phyloP scores from a whole-genome alignment of 1,284 basidiomycete species.

The Ceratobasidium sp. region DNA sequence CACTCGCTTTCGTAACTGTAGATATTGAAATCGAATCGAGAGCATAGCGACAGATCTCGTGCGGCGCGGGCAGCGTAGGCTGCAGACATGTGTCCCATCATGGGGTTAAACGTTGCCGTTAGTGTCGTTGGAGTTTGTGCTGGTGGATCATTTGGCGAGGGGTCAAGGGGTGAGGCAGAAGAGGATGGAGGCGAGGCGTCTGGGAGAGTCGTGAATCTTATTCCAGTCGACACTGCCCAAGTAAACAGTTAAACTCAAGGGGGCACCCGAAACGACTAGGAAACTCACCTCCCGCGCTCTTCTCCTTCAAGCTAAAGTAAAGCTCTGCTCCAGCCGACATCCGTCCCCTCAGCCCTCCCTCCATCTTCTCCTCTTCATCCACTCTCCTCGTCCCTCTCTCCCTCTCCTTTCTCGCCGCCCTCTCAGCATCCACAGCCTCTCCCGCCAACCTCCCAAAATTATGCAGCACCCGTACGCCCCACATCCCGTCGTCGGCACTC shows the following conservation, averaged over 20 bases:
- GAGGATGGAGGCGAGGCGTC: slow-evolving; percentile 76
- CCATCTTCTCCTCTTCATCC: slow-evolving; percentile 91
- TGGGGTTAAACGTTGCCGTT: slow-evolving; percentile 94
- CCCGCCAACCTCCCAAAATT: slow-evolving; percentile 82
- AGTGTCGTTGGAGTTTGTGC: slow-evolving; percentile 91
- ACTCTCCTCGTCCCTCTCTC: slow-evolving; percentile 68
- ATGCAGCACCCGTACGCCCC: slow-evolving; percentile 90
- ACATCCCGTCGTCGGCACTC: slow-evolving; percentile 94
- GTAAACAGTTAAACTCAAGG: neutral
- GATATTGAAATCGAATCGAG: slow-evolving; percentile 96
- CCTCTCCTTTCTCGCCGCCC: slow-evolving; percentile 33
- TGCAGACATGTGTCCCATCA: slow-evolving; percentile 93
- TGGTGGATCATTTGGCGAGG: slow-evolving; percentile 55
- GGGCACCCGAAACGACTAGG: neutral
- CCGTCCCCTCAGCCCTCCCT: slow-evolving; percentile 89
- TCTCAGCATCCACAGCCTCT: slow-evolving; percentile 50
- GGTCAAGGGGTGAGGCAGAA: slow-evolving; percentile 59
- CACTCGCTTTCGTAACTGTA: slow-evolving; percentile 98
- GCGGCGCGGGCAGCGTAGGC: slow-evolving; percentile 93
- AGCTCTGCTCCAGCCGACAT: slow-evolving; percentile 94
- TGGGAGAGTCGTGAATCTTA: slow-evolving; percentile 91
- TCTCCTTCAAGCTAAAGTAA: slow-evolving; percentile 93
- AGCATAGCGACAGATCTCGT: slow-evolving; percentile 87
- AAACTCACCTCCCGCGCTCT: slow-evolving; percentile 86
- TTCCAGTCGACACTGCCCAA: slow-evolving; percentile 85